A percentile compares a stretch with the other conserved stretches of the same genome.
phyloP scores from a whole-genome alignment of 768 basidiomycete genomes.

The Tylopilus rubrobrunneus region DNA sequence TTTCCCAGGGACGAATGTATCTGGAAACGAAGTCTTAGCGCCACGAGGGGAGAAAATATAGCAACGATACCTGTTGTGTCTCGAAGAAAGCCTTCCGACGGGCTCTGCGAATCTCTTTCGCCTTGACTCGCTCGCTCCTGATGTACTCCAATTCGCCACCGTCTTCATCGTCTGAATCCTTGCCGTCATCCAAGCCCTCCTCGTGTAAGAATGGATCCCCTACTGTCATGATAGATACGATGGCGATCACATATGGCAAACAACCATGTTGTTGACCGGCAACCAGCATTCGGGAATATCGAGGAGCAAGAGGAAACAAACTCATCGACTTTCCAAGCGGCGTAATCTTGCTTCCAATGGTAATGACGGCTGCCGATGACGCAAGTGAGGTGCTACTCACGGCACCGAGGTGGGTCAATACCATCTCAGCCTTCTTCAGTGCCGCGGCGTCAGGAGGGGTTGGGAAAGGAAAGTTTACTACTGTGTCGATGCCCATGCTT shows the following conservation, averaged over 20 bases:
- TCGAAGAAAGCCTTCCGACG: conserved; percentile 79
- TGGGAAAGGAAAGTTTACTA: conserved; percentile 97
- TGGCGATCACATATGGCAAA: conserved; percentile 84
- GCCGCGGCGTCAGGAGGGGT: conserved; percentile 83
- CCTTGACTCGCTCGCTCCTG: conserved; percentile 42
- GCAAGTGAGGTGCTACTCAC: conserved; percentile 39
- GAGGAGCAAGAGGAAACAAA: conserved; percentile 87
- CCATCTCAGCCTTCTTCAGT: conserved; percentile 76
- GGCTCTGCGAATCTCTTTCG: conserved; percentile 54
- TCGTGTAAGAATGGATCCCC: conserved; percentile 95
- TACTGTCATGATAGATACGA: conserved; percentile 88
- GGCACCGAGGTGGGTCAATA: conserved; percentile 80
- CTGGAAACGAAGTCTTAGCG: conserved; percentile 36
- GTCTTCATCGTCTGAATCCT: conserved; percentile 37
- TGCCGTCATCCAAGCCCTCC: conserved; percentile 52
- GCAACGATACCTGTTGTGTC: conserved; percentile 62
- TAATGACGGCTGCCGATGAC: conserved; percentile 22
- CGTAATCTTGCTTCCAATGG: conserved; percentile 66
- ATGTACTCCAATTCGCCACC: conserved; percentile 40
- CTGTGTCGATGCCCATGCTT: conserved; percentile 95
- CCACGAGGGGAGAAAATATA: background rate
- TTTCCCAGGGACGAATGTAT: conserved; percentile 76
- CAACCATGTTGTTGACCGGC: conserved; percentile 83
- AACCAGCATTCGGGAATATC: conserved; percentile 95
- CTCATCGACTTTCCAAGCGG: conserved; percentile 91